Base-by-base conservation (phyloP, 2,329 filamentous ascomycete species). In the Fusarium tjaetaba region DNA sequence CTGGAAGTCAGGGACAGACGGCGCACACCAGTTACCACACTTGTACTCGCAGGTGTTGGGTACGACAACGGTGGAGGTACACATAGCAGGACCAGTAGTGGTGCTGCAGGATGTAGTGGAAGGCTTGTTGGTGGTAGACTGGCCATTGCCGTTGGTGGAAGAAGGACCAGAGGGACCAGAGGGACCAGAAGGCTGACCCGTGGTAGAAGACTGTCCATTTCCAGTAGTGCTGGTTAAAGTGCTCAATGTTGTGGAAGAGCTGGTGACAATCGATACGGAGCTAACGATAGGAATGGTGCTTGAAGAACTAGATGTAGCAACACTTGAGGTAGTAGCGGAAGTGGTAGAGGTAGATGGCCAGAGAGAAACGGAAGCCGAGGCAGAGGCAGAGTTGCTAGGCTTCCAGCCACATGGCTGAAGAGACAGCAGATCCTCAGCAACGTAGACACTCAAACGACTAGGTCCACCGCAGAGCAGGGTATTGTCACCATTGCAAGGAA, bases 11-110 rank as follows among this genome's bases (percentile, higher is more conserved):
- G 87, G 87, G 18, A 89, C 78, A 20, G 86, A 83, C 51, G 82
- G 82, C 42, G 84, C 84, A 77, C 87, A 89, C 87, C 88, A 90
- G 68, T 83, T 85, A 53, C 88, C 88, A 71, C 85, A 86, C 72
- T 85, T 81, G 80, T 88, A 89, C 77, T 89, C 88, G 79, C 88
- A 89, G 36, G 80, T 82, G 53, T 86, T 79, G 15, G 86, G 84
- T 30, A 84, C 78, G 16, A 84, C 82, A 30, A 81, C 78, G 30
- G 86, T 88, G 53, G 83, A 80, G 15, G 85, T 87, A 80, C 88
- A 89, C 59, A 86, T 78, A n/a, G 83, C 76, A 45, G 83, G 76
- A 43, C 80, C 79, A 34, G 78, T 80, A 22, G 83, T 83, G 28
- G 81, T 84, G 34, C 79, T 81, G 43, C 79, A 76, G 30, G 65